Percentiles rank a stretch among this genome's conserved stretches.
Evolutionary conservation across 768 basidiomycete species (phyloP).

Genomic region (Fomitopsis serialis): DNA sequence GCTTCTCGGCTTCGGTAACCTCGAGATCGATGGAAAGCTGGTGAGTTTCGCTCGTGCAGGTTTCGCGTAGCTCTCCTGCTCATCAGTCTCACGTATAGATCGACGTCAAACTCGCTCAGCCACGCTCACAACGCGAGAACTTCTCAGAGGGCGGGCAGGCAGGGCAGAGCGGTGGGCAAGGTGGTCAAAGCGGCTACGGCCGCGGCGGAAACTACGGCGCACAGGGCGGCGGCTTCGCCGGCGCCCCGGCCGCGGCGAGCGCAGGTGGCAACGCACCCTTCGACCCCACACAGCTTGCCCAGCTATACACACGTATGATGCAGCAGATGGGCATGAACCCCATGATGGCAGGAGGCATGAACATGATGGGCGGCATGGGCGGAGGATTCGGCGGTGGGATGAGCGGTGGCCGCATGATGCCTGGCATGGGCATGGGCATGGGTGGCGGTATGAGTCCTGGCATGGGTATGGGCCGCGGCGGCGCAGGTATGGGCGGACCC

Average conservation of each 20-base stretch:
- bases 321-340: conserved; percentile 65
- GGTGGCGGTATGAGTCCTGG: conserved; percentile 15
- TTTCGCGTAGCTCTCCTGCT: not conserved
- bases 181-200: conserved; percentile 18
- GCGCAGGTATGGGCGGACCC: conserved; percentile 31
- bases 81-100: conserved; percentile 47
- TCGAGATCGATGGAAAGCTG: conserved; percentile 92
- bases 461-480: conserved; percentile 27
- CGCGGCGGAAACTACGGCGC: conserved; percentile 21
- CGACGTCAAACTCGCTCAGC: conserved; percentile 95
- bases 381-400: conserved; percentile 27
- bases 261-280: conserved; percentile 56
- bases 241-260: conserved; percentile 18
- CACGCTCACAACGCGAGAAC: conserved; percentile 73
- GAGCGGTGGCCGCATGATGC: conserved; percentile 31
- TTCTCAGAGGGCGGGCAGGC: conserved; percentile 52
- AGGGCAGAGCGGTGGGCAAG: no score
- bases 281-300: conserved; percentile 88
- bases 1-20: conserved; percentile 81
- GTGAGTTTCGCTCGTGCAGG: conserved; percentile 39
- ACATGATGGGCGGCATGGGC: conserved; percentile 46
- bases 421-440: conserved; percentile 36
- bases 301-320: conserved; percentile 95
- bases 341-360: conserved; percentile 31
- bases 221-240: conserved; percentile 36